Conservation (phyloP, 2,329 filamentous ascomycete species). For the Cyanodermella asteris region DNA sequence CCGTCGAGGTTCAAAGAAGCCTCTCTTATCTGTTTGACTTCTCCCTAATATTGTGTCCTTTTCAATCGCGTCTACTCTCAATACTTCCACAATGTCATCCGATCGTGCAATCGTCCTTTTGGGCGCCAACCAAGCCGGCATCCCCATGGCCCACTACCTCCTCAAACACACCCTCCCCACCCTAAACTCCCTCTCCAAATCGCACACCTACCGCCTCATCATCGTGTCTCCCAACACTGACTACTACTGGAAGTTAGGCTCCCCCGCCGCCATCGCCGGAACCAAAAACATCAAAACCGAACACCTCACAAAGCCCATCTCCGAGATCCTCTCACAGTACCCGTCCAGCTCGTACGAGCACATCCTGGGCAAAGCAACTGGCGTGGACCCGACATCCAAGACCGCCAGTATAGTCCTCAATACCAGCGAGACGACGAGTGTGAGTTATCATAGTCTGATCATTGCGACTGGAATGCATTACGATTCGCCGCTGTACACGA, state of each 20-base stretch:
- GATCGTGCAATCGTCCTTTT: slow-evolving; percentile 14
- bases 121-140: slow-evolving; percentile 17
- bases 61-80: no score
- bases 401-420: slow-evolving; percentile 19
- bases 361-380: slow-evolving; percentile 25
- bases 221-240: slow-evolving; percentile 30
- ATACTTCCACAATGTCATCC: no score
- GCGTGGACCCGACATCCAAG: slow-evolving; percentile 22
- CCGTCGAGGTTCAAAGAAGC: no score
- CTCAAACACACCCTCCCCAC: slow-evolving; percentile 14
- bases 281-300: slow-evolving; percentile 23
- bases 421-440: slow-evolving; percentile 11
- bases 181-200: slow-evolving; percentile 20
- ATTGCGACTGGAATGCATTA: slow-evolving; percentile 30
- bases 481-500: slow-evolving; percentile 9
- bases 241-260: slow-evolving; percentile 31
- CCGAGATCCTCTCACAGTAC: slow-evolving; percentile 28
- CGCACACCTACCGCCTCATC: no score
- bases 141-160: slow-evolving; percentile 15
- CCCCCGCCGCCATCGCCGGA: slow-evolving; percentile 30
- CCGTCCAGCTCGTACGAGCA: slow-evolving; percentile 24
- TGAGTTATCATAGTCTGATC: slow-evolving; percentile 30
- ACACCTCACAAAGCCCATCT: slow-evolving; percentile 27
- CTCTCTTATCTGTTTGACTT: no score
- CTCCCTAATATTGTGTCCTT: no score